Conservation (phyloP, 2,329 filamentous ascomycete species). For the Peltaster fructicola region DNA sequence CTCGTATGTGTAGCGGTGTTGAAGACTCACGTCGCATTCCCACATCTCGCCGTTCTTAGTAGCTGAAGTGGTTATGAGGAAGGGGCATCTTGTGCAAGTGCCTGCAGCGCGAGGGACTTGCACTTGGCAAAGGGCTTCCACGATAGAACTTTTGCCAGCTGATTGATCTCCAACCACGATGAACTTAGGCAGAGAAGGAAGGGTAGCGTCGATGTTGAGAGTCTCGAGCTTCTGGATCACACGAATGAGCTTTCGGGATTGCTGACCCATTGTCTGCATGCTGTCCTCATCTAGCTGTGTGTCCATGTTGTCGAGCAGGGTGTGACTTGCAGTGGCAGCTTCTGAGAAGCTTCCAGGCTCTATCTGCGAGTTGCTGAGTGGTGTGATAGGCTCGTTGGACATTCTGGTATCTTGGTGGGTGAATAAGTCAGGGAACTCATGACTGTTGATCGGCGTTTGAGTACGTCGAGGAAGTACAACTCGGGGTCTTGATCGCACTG, state of each 20-base stretch:
- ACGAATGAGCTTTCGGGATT: constrained; percentile 47
- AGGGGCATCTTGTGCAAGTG: constrained; percentile 59
- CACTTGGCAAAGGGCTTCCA: constrained; percentile 39
- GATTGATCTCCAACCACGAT: constrained; percentile 74
- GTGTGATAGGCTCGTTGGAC: too few relatives aligned
- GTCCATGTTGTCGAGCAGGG: too few relatives aligned
- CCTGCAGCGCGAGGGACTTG: constrained; percentile 52
- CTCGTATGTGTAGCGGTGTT: constrained; percentile 44
- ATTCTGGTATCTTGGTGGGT: too few relatives aligned
- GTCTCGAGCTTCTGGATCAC: constrained; percentile 50
- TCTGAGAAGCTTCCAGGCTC: too few relatives aligned
- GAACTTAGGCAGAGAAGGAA: constrained; percentile 55
- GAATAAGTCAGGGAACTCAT: too few relatives aligned
- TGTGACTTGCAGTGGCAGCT: too few relatives aligned
- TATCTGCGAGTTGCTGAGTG: too few relatives aligned
- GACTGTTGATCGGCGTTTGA: too few relatives aligned
- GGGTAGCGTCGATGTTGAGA: constrained; percentile 51
- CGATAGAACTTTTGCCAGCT: constrained; percentile 60
- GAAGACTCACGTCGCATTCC: constrained; percentile 50
- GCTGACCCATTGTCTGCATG: constrained; percentile 39
- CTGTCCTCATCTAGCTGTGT: too few relatives aligned
- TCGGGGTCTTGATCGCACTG: too few relatives aligned
- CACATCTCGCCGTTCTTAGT: constrained; percentile 32
- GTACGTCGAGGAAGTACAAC: too few relatives aligned
- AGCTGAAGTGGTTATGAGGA: constrained; percentile 54